Base-by-base conservation (phyloP, 768 basidiomycete species). In the Mycena vulgaris region DNA sequence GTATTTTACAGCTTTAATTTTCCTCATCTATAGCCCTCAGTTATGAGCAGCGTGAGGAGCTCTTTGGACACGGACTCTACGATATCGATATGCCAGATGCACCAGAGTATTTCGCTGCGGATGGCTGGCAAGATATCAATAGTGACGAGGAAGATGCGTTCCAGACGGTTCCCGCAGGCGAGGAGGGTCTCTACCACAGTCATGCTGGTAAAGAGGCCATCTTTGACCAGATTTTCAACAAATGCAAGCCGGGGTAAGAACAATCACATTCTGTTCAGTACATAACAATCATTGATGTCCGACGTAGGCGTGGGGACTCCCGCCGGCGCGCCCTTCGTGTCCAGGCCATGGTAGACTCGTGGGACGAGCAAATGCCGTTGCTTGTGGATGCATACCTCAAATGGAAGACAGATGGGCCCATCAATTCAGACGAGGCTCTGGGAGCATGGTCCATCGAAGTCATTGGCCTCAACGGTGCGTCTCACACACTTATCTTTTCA, bases 61-160 rank as follows among this genome's bases (percentile, higher is more conserved):
- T 65, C 21, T 21, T 65, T 10, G 45, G 63, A 17, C 17, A 40
- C 9, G 63, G 63, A 14, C 31, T 33, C 8, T 39, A 56, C 14
- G 55, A 65, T 27, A 65, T 65, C 23, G 63, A 65, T 6, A 65
- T 64, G 63, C 63, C 63, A 0, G 52, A 64, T 17, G 63, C 63
- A 1, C 40, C 52, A 0, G 63, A 64, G 5, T 53, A 45, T 16
- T 64, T n/a, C 21, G 5, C 48, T 2, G 14, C n/a, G 0, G 59
- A 52, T 16, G 47, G 47, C 37, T 52, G 52, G 39, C 62, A 53
- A 2, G 61, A 58, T 11, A 1, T 31, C 5, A 52, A 68, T 30
- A 59, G 51, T 11, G 66, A 68, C 9, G 59, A 49, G 9, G 37
- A 61, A 25, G 49, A 39, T 8, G 49, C 66, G 2, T 21, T 67